Base-by-base conservation (phyloP, 305 asterid genomes). In the Caryopteris hybrid region DNA sequence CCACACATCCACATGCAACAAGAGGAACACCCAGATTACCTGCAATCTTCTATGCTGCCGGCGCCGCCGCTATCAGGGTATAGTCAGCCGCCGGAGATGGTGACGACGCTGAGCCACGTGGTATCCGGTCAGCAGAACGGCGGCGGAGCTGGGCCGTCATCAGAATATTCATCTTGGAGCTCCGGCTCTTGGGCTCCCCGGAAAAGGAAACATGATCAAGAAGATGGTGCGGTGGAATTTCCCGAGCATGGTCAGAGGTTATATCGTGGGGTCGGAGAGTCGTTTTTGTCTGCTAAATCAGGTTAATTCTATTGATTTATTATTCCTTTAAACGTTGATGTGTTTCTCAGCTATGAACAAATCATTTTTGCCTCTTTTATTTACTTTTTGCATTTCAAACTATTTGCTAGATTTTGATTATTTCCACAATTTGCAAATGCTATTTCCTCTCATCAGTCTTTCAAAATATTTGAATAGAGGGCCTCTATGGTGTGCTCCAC, bases 161-260 rank as follows among this genome's bases (percentile, higher is more conserved):
- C 10, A 22, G 29, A 34, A 14, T 6, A 54, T 64, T 80, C 95
- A 8, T 73, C 87, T 52, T 81, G 87, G 16, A 78, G 85, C 75
- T 83, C 87, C 4, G 88, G 85, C n/a, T 79, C 86, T 21, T 78
- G 77, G 80, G 79, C 80, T 18, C 88, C 86, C 10, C 89, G 80
- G 70, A 92, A 92, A 62, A 75, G 98, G 60, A 82, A 88, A 50
- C 89, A 86, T 11, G 81, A 84, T 60, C 83, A 41, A 29, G 84
- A 82, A 60, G 88, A 82, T 39, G 66, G 42, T 17, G 56, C 65
- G 0, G 1, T 69, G 20, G 73, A 73, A 46, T 31, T 41, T 25
- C 53, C 74, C 1, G 78, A 80, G 31, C 76, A 64, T 13, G 22
- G 6, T 43, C 83, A 45, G 57, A 73, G 74, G 78, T 67, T 39